Evolutionary conservation across 192 early-diverging fungal species (phyloP).

Genomic region (Kickxella alabastrina): DNA sequence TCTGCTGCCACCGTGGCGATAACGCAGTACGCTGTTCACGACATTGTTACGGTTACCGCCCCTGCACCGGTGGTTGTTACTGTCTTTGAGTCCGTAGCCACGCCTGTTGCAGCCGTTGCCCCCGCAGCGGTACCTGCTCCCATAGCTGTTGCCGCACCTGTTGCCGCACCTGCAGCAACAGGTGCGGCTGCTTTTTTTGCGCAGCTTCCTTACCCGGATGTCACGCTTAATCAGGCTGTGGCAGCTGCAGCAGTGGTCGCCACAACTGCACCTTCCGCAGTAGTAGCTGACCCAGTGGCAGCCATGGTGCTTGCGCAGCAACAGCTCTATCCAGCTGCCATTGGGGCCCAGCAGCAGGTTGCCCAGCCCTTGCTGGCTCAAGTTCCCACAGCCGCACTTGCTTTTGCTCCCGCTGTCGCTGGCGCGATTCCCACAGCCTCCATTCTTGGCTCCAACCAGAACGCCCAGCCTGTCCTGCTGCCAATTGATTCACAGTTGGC

Average conservation of each 20-base stretch:
- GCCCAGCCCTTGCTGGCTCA: too few species aligned
- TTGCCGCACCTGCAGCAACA: background rate
- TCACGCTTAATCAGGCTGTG: too few species aligned
- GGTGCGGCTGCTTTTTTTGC: too few species aligned
- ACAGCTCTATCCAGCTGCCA: slow-evolving; percentile 29
- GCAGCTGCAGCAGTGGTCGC: background rate
- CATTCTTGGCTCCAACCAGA: background rate
- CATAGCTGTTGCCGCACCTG: background rate
- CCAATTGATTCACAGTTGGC: slow-evolving; percentile 5
- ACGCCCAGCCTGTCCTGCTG: slow-evolving; percentile 2
- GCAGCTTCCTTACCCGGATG: too few species aligned
- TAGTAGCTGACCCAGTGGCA: background rate
- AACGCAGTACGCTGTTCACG: background rate
- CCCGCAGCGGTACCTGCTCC: background rate
- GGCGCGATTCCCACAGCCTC: slow-evolving; percentile 5
- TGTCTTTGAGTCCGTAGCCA: background rate
- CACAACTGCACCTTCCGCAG: slow-evolving; percentile 5
- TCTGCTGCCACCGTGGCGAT: slow-evolving; percentile 6
- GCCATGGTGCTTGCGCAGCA: slow-evolving; percentile 15
- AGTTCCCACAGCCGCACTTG: slow-evolving; percentile 3
- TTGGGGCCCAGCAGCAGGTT: slow-evolving; percentile 1
- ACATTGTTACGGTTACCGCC: background rate
- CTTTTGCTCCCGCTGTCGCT: slow-evolving; percentile 1
- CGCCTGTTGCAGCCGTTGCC: background rate
- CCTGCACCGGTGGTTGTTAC: background rate